phyloP scores from a whole-genome alignment of 176 grass and related monocot species.

The Avena sativa region DNA sequence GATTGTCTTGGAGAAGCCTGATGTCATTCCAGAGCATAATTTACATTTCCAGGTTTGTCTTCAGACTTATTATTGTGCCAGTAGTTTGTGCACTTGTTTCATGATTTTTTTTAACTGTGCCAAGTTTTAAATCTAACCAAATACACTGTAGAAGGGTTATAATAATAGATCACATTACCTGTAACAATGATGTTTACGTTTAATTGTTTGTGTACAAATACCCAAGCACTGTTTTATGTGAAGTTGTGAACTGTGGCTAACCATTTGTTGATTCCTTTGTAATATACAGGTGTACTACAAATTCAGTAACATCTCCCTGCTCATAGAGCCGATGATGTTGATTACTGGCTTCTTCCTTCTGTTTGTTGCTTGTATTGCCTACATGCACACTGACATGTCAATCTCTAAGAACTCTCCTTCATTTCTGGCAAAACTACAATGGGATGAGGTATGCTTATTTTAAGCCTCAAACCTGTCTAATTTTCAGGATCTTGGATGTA shows the following conservation, averaged over 20 bases:
- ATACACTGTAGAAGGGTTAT: not conserved
- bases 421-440: conserved; percentile 88
- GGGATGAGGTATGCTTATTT: conserved; percentile 80
- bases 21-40: conserved; percentile 97
- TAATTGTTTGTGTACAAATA: conserved; percentile 27
- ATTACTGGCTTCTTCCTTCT: conserved; percentile 86
- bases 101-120: not conserved
- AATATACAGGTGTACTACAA: conserved; percentile 86
- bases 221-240: not conserved
- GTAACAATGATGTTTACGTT: not conserved
- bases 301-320: conserved; percentile 83
- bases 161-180: not conserved
- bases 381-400: conserved; percentile 91
- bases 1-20: conserved; percentile 77
- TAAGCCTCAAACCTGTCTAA: not conserved
- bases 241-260: conserved; percentile 26
- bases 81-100: not conserved
- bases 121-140: conserved; percentile 15
- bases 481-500: not conserved
- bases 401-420: conserved; percentile 94
- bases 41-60: conserved; percentile 84
- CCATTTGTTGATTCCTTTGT: conserved; percentile 36
- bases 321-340: conserved; percentile 92
- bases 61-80: not conserved
- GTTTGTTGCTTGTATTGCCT: conserved; percentile 78